Percentiles rank a stretch among this genome's conserved stretches.
phyloP scores from a whole-genome alignment of 208 protist species.

The Wallacemonas sp. region DNA sequence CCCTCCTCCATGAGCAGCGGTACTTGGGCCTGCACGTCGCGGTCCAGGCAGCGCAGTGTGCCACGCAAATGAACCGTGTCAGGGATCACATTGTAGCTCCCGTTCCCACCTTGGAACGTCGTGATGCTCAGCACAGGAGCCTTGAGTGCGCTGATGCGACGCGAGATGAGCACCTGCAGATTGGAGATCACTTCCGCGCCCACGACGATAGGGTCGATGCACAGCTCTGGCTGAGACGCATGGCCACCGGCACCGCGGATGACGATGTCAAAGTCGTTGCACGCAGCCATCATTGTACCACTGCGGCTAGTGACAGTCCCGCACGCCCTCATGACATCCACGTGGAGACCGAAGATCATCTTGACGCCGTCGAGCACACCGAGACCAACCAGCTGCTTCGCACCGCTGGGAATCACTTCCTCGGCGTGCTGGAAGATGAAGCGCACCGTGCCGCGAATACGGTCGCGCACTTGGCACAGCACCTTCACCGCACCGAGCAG shows the following conservation, averaged over 20 bases:
- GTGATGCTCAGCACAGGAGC: slow-evolving; percentile 70
- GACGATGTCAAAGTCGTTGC: slow-evolving; percentile 74
- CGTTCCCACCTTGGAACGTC: slow-evolving; percentile 55
- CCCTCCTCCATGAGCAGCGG: slow-evolving; percentile 72
- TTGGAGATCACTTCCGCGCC: slow-evolving; percentile 52
- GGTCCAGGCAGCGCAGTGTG: slow-evolving; percentile 71
- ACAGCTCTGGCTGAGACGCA: slow-evolving; percentile 67
- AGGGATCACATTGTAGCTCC: slow-evolving; percentile 80
- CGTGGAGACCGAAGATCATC: slow-evolving; percentile 49
- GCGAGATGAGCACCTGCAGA: slow-evolving; percentile 70
- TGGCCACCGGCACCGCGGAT: slow-evolving; percentile 68
- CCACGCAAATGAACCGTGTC: slow-evolving; percentile 65
- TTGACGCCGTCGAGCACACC: slow-evolving; percentile 49
- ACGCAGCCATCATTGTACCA: slow-evolving; percentile 49
- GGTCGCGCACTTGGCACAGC: slow-evolving; percentile 43
- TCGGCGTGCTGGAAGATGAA: slow-evolving; percentile 63
- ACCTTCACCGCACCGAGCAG: slow-evolving; percentile 52
- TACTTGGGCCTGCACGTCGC: slow-evolving; percentile 56
- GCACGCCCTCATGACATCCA: slow-evolving; percentile 22
- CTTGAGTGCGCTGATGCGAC: slow-evolving; percentile 57
- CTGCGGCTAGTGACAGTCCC: slow-evolving; percentile 28
- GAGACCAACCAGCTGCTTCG: slow-evolving; percentile 40
- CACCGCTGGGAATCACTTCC: slow-evolving; percentile 52
- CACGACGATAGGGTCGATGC: slow-evolving; percentile 66
- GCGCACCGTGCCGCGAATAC: slow-evolving; percentile 45